Conservation (phyloP, 2,329 filamentous ascomycete genomes). For the Paracorniculantispora psalliotae region DNA sequence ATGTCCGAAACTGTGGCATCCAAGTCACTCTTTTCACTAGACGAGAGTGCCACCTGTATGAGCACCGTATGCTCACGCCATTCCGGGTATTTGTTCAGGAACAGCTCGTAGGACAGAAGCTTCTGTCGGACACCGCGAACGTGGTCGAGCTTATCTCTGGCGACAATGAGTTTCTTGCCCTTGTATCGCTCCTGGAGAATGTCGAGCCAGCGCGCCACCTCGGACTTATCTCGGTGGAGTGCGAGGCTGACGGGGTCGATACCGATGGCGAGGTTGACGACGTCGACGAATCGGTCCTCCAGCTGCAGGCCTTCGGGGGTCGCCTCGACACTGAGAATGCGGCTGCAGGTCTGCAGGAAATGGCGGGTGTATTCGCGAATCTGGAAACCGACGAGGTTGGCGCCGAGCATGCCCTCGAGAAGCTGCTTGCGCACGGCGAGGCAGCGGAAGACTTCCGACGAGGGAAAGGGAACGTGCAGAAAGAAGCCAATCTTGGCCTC, state of each 20-base stretch:
- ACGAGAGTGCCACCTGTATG: slow-evolving; percentile 89
- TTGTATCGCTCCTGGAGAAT: slow-evolving; percentile 79
- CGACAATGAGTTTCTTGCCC: slow-evolving; percentile 86
- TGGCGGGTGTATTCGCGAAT: slow-evolving; percentile 89
- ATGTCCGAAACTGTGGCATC: slow-evolving; percentile 89
- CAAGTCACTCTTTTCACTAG: slow-evolving; percentile 80
- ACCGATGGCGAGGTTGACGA: slow-evolving; percentile 79
- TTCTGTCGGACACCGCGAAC: slow-evolving; percentile 92
- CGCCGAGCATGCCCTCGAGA: slow-evolving; percentile 86
- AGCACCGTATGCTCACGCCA: slow-evolving; percentile 85
- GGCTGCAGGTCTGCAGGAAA: slow-evolving; percentile 92
- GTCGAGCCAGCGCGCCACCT: slow-evolving; percentile 73
- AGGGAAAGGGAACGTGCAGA: slow-evolving; percentile 90
- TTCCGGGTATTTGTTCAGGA: slow-evolving; percentile 88
- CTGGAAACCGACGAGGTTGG: slow-evolving; percentile 90
- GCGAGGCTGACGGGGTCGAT: slow-evolving; percentile 78
- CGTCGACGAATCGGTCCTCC: slow-evolving; percentile 89
- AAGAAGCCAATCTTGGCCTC: slow-evolving; percentile 97
- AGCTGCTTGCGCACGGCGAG: slow-evolving; percentile 81
- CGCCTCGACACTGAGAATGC: slow-evolving; percentile 83
- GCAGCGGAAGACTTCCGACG: slow-evolving; percentile 92
- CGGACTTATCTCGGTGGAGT: slow-evolving; percentile 62
- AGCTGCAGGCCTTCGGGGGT: slow-evolving; percentile 83
- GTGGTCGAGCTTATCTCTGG: slow-evolving; percentile 88
- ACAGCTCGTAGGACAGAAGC: slow-evolving; percentile 84